Conservation (phyloP, 2,329 filamentous ascomycete genomes). For the Fusarium sp. region DNA sequence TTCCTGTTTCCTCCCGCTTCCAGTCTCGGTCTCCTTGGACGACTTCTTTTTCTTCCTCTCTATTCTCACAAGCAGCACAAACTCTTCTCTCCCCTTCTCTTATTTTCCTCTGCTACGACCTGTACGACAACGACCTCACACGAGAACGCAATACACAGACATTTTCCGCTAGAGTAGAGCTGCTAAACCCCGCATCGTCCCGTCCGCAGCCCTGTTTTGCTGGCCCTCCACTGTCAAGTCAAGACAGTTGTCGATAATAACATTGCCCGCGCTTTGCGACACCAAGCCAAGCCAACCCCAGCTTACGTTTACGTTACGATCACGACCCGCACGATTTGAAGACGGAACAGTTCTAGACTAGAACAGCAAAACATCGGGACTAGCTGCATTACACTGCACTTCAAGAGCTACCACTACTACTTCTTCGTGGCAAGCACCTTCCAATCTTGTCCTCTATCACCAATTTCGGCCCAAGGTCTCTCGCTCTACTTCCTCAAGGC, state of each 20-base stretch:
- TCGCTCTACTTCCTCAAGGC: conserved; percentile 15
- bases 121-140: conserved; percentile 22
- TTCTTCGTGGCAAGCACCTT: not conserved
- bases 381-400: conserved; percentile 2
- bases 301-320: conserved; percentile 24
- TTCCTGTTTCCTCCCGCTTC: conserved; percentile 20
- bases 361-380: conserved; percentile 11
- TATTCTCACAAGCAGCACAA: conserved; percentile 12
- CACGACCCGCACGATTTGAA: conserved; percentile 31
- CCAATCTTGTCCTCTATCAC: conserved; percentile 6
- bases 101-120: conserved; percentile 8
- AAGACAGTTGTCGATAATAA: conserved; percentile 10
- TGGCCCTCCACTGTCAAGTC: conserved; percentile 8
- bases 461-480: conserved; percentile 17
- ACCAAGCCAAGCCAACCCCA: not conserved
- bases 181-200: conserved; percentile 42
- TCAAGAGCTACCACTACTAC: conserved; percentile 1
- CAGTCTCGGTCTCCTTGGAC: conserved; percentile 8
- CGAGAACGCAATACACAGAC: conserved; percentile 11
- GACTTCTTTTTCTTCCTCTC: conserved; percentile 13
- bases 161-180: conserved; percentile 33
- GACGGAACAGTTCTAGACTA: conserved; percentile 16
- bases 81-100: conserved; percentile 11
- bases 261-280: conserved; percentile 33
- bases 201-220: conserved; percentile 29